Percentiles rank a stretch among this genome's conserved stretches.
phyloP scores from a whole-genome alignment of 129 eudicot genomes.

The Ambrosia trifida region DNA sequence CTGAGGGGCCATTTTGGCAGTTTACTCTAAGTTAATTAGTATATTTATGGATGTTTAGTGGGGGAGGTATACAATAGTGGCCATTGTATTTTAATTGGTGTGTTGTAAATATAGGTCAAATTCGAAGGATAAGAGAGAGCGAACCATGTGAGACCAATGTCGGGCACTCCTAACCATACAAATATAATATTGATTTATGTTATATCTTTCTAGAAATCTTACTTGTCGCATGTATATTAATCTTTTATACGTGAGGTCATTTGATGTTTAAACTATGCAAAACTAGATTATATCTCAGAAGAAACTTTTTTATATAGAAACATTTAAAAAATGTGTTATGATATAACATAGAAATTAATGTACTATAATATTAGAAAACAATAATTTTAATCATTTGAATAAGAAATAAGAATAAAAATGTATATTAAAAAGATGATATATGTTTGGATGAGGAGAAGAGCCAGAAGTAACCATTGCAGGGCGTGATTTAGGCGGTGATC shows the following conservation, averaged over 20 bases:
- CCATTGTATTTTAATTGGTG: not conserved
- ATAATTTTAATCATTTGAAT: too few relatives aligned
- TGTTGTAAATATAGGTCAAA: not conserved
- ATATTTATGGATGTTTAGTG: conserved; percentile 1
- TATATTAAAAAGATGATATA: too few relatives aligned
- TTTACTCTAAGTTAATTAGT: not conserved
- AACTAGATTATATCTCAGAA: not conserved
- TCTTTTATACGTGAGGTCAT: not conserved
- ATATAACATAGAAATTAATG: too few relatives aligned
- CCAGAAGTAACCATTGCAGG: too few relatives aligned
- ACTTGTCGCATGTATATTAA: not conserved
- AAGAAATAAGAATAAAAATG: too few relatives aligned
- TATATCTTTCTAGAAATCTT: not conserved
- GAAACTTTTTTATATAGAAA: too few relatives aligned
- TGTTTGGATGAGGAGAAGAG: too few relatives aligned
- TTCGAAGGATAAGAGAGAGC: not conserved
- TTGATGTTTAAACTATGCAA: not conserved
- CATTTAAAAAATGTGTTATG: too few relatives aligned
- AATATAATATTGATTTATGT: not conserved
- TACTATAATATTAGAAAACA: too few relatives aligned
- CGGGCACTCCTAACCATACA: not conserved
- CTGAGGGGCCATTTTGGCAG: too few relatives aligned
- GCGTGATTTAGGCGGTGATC: too few relatives aligned
- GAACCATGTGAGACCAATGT: conserved; percentile 15
- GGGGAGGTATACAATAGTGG: conserved; percentile 22